A percentile compares a stretch with the other conserved stretches of the same genome.
Conservation (phyloP, 106 monocot species). For the Dendrobium chrysotoxum region DNA sequence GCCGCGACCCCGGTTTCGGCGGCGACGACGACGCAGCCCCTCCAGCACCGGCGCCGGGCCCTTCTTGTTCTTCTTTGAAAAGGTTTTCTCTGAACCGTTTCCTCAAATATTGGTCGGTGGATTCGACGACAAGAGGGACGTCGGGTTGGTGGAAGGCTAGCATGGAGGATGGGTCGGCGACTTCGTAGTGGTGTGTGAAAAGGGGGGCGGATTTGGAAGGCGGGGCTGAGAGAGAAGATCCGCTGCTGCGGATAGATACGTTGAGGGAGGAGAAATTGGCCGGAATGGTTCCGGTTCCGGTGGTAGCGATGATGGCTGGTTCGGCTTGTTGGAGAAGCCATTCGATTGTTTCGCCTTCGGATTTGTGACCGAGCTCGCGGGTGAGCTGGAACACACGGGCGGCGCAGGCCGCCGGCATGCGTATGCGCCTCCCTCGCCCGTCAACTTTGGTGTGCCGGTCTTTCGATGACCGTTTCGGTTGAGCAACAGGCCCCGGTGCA, state of each 20-base stretch:
- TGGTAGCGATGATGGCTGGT: constrained; percentile 53
- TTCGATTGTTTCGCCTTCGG: constrained; percentile 67
- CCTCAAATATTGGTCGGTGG: constrained; percentile 50
- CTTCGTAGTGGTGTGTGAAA: constrained; percentile 14
- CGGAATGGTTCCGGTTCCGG: constrained; percentile 59
- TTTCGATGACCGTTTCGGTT: constrained; percentile 40
- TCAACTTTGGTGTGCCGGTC: constrained; percentile 74
- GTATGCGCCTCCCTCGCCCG: constrained; percentile 56
- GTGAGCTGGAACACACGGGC: constrained; percentile 64
- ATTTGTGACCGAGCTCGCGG: constrained; percentile 60
- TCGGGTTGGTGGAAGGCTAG: constrained; percentile 29
- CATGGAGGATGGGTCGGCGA: constrained; percentile 9
- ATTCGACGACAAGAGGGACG: constrained; percentile 13
- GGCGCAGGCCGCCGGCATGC: constrained; percentile 63
- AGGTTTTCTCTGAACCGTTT: constrained; percentile 77
- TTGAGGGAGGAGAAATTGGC: constrained; percentile 60
- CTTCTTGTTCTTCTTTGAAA: constrained; percentile 52
- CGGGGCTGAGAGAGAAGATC: constrained; percentile 29
- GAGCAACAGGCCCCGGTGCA: background rate
- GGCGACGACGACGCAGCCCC: constrained; percentile 26
- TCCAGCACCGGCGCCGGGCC: constrained; percentile 3
- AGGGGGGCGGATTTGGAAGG: constrained; percentile 21
- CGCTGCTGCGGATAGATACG: constrained; percentile 44
- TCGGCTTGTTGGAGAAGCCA: constrained; percentile 70
- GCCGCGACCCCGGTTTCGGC: constrained; percentile 5